These are phyloP conservation scores for Reutealis trisperma DNA, from an alignment of 345 rosid species.

Conservation along the genomic window DNA sequence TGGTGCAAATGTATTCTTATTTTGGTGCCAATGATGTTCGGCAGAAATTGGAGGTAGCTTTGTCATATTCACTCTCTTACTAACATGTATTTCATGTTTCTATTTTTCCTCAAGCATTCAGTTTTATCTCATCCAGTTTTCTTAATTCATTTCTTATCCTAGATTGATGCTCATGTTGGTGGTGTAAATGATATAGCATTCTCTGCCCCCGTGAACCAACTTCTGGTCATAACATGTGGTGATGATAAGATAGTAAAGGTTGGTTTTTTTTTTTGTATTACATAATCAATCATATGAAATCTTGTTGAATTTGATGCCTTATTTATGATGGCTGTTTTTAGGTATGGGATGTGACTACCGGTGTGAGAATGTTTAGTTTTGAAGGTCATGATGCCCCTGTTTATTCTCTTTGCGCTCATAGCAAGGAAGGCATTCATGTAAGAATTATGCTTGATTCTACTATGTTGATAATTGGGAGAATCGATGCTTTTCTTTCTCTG, in stretches of 20 bases:
- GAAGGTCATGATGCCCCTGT: constrained; percentile 80
- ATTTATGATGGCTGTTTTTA: constrained; percentile 20
- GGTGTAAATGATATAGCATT: constrained; percentile 79
- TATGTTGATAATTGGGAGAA: constrained; percentile 1
- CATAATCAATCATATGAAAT: neutral
- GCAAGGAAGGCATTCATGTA: constrained; percentile 54
- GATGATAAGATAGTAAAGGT: constrained; percentile 81
- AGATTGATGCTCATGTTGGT: constrained; percentile 84
- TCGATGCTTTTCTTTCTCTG: constrained; percentile 3
- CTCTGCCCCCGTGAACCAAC: constrained; percentile 44
- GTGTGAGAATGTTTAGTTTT: constrained; percentile 50
- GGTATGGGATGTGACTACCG: constrained; percentile 66
- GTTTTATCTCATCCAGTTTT: neutral
- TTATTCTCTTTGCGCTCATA: constrained; percentile 65
- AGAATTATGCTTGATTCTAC: constrained; percentile 2
- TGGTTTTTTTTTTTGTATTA: constrained; percentile 4
- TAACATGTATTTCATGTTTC: neutral
- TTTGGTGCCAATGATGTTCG: constrained; percentile 25
- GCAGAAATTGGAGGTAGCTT: constrained; percentile 34
- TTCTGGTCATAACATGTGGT: constrained; percentile 69
- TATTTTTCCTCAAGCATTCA: neutral
- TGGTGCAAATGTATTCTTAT: constrained; percentile 40
- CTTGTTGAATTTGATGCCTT: neutral
- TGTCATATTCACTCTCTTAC: neutral
- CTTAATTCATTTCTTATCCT: constrained; percentile 11